These are phyloP conservation scores for Hyphodiscus sp. DNA, from an alignment of 2,329 filamentous ascomycete genomes.

Conservation along the genomic window DNA sequence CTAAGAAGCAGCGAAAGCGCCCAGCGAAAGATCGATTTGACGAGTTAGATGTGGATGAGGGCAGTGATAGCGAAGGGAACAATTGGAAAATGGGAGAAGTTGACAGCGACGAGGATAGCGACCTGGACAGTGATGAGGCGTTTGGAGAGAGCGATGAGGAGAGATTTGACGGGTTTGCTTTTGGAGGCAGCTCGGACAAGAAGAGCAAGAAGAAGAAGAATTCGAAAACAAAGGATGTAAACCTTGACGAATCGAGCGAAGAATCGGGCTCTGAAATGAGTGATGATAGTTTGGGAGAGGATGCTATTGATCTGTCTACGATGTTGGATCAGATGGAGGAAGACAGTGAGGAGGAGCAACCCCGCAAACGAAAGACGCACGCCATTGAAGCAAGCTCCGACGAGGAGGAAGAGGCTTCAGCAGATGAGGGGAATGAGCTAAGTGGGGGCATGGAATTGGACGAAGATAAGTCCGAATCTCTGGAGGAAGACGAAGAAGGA, in stretches of 20 bases:
- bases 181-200: conserved; percentile 50
- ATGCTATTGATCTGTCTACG: conserved; percentile 32
- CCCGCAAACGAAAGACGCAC: conserved; percentile 2
- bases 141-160: conserved; percentile 68
- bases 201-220: conserved; percentile 44
- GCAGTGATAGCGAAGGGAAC: conserved; percentile 63
- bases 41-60: conserved; percentile 47
- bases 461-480: conserved; percentile 38
- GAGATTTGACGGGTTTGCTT: conserved; percentile 60
- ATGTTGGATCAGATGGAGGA: conserved; percentile 51
- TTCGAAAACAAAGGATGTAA: conserved; percentile 38
- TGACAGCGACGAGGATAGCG: conserved; percentile 59
- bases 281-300: conserved; percentile 58
- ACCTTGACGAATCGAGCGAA: conserved; percentile 42
- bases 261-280: conserved; percentile 47
- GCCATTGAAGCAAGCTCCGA: conserved; percentile 71
- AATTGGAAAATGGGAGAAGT: conserved; percentile 62
- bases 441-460: conserved; percentile 30
- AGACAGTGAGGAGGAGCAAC: conserved; percentile 53
- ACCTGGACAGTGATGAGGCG: conserved; percentile 65
- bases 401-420: no score
- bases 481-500: conserved; percentile 39
- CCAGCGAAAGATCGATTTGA: conserved; percentile 27
- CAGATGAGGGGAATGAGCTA: conserved; percentile 29
- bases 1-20: conserved; percentile 28